Base-by-base conservation (phyloP, 2,329 filamentous ascomycete genomes). In the Pestalotiopsis sp. region DNA sequence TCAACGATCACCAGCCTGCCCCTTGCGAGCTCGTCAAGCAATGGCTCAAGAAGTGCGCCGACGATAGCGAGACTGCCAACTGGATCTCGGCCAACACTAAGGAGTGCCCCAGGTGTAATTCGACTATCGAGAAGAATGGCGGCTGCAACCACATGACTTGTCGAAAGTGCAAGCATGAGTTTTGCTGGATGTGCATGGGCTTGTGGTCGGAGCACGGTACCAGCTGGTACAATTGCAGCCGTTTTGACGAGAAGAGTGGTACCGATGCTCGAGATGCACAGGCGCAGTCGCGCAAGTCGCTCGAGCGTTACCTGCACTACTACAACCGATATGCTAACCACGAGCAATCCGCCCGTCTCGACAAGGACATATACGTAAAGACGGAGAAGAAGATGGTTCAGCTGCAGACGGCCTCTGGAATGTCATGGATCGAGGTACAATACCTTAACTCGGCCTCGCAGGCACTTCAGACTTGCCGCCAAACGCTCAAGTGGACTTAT, bases 141-240 rank as follows among this genome's bases (percentile, higher is more conserved):
- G 80, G 80, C 0, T 82, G 80, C 68, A 80, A 80, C 68, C 80
- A 82, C 70, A 82, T 82, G 80, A 81, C 78, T 0, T 82, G 80
- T 71, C 69, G 75, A 12, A 75, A 76, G 59, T 82, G 80, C 71
- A 73, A 75, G 23, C 76, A 78, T 64, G 78, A 82, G 71, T 82
- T 99, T 77, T 99, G 96, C 83, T 99, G 96, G 96, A 98, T 99
- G 93, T 99, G 96, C 77, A 99, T 99, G 96, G 96, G 96, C 0
- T 85, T 97, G 0, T 99, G 96, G 96, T 97, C 94, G 1, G 96
- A 99, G 81, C 96, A 99, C 79, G 96, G 96, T 71, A 99, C 95
- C 3, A 97, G 94, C 82, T 99, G 96, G 96, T 99, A 99, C 85
- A 99, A 97, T 81, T 99, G 96, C 87, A 99, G 97, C 78, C 88